Evolutionary conservation across 352 stramenopile genomes (phyloP).

Genomic region (Globisporangium cylindrosporum): DNA sequence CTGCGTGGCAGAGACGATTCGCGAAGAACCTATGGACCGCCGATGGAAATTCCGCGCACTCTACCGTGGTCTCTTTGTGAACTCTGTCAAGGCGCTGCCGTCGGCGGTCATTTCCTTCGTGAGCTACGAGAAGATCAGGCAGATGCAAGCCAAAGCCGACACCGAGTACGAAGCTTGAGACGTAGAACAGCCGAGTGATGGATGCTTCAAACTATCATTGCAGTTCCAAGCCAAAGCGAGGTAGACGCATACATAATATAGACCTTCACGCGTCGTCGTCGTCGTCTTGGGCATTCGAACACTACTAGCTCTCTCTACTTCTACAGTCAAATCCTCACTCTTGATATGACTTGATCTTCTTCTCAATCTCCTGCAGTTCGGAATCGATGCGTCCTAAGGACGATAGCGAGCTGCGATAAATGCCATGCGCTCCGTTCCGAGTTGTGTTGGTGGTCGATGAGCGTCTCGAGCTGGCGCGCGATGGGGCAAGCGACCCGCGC

Average conservation of each 20-base stretch:
- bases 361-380: conserved; percentile 71
- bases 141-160: conserved; percentile 41
- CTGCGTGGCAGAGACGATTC: conserved; percentile 53
- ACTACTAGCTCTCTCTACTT: conserved; percentile 9
- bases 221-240: not conserved
- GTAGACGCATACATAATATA: conserved; percentile 11
- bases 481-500: not conserved
- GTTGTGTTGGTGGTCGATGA: not conserved
- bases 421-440: conserved; percentile 22
- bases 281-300: not conserved
- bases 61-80: conserved; percentile 79
- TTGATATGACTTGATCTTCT: conserved; percentile 49
- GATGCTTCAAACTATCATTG: not conserved
- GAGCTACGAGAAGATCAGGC: conserved; percentile 76
- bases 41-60: conserved; percentile 33
- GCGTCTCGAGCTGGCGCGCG: conserved; percentile 5
- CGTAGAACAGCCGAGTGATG: not conserved
- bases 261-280: conserved; percentile 4
- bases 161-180: conserved; percentile 22
- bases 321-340: conserved; percentile 16
- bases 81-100: conserved; percentile 66
- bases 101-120: conserved; percentile 77
- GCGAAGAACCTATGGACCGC: conserved; percentile 24
- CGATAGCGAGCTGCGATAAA: conserved; percentile 50
- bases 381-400: conserved; percentile 56